Evolutionary conservation across 2,329 filamentous ascomycete genomes (phyloP), one percentile per base, ranked within the genome.

Genomic region (Talaromyces sp.): DNA sequence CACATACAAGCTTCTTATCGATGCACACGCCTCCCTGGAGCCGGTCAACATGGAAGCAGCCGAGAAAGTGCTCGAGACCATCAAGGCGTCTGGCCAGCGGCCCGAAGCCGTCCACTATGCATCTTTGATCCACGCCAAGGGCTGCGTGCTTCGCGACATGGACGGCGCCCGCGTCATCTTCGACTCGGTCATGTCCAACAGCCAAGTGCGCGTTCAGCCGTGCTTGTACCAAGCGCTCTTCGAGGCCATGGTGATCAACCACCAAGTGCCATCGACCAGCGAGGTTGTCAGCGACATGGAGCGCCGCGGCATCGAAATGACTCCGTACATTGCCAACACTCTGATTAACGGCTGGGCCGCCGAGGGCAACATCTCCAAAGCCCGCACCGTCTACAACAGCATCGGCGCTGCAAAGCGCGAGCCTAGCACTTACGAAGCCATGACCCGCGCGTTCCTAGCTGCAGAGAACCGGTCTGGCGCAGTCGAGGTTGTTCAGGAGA

Each of bases 391-490:
- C 64, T 99, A 96, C 73, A 84, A 90, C 63, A 83, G 85, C n/a
- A 88, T 99, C 3, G 85, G 88, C 8, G 84, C 86, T 31, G 85
- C 87, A 60, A 92, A 89, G 79, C 88, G 95, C 61, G 95, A 99
- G 80, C 95, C 95, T 3, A 97, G 92, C 81, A 99, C 95, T 4
- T 99, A 99, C 75, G 95, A 99, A 79, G 93, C 94, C 47, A 99
- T 99, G 95, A 96, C 93, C 5, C 86, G 95, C 53, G 95, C 95
- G 0, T 97, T 89, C 78, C 85, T 99, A 60, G 87, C 92, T 10
- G 89, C 89, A 3, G 91, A 96, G 72, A 87, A 96, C 73, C 88
- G 91, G 36, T 84, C 87, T 56, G 83, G 85, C 62, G 95, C 95
- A 44, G 87, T 92, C 78, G 78, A 72, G 10, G 89, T 96, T 14